A percentile compares a stretch with the other conserved stretches of the same genome.
Evolutionary conservation across 169 alveolate species (phyloP).

Genomic region (Cyclospora cayetanensis): DNA sequence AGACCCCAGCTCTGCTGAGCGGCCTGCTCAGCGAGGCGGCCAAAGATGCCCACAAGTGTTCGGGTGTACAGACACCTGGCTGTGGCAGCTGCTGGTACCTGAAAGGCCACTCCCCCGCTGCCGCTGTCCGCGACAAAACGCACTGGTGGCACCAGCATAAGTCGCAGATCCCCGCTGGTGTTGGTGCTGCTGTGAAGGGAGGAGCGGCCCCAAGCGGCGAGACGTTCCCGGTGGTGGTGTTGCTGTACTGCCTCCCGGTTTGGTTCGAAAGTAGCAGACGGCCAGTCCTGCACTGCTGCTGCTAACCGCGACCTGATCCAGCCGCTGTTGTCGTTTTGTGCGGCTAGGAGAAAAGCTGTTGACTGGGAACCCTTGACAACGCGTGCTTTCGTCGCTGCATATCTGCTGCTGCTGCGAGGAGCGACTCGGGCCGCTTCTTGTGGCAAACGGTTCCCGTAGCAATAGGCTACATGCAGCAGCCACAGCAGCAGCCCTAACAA

Average conservation of each 20-base stretch:
- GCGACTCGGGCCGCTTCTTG: not conserved
- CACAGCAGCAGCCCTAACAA: conserved; percentile 38
- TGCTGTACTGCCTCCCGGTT: not conserved
- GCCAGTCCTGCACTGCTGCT: not conserved
- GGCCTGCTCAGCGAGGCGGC: not conserved
- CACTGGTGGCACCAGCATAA: not conserved
- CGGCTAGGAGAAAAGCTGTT: no score
- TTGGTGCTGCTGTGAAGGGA: no score
- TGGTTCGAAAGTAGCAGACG: not conserved
- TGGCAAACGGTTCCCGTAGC: not conserved
- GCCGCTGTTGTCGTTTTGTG: not conserved
- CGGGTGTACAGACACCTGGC: conserved; percentile 34
- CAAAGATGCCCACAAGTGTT: not conserved
- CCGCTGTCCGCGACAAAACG: not conserved
- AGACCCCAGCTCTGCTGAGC: conserved; percentile 26
- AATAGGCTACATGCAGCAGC: no score
- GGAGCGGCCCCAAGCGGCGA: not conserved
- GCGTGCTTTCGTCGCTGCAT: not conserved
- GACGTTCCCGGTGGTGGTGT: not conserved
- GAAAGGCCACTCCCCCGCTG: not conserved
- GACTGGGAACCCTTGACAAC: no score
- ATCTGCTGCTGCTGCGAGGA: not conserved
- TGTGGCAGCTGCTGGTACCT: not conserved
- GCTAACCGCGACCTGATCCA: no score
- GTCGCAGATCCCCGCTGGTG: not conserved